These are phyloP conservation scores for Cyanidium caldarium DNA, from an alignment of 23 red algal species.

Conservation along the genomic window DNA sequence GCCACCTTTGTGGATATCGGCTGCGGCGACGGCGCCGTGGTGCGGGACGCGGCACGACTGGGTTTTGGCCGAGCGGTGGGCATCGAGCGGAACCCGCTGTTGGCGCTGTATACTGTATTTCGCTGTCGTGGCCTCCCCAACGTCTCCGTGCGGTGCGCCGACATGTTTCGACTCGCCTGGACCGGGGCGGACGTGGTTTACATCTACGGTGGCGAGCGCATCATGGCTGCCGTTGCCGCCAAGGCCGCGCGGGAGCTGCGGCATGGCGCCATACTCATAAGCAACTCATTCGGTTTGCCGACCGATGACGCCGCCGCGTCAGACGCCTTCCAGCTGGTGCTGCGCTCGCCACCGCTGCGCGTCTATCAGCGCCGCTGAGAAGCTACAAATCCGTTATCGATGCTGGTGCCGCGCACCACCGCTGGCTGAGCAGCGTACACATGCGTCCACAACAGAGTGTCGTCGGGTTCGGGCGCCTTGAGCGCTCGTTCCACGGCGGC, in stretches of 20 bases:
- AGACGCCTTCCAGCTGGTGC: not conserved
- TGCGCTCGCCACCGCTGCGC: not conserved
- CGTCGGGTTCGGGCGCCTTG: not conserved
- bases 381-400: not conserved
- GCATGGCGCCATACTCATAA: not conserved
- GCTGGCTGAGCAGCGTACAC: not conserved
- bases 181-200: not conserved
- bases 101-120: not conserved
- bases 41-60: not conserved
- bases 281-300: not conserved
- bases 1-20: not conserved
- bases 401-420: not conserved
- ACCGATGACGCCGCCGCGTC: not conserved
- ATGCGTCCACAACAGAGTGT: not conserved
- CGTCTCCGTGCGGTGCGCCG: not conserved
- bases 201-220: not conserved
- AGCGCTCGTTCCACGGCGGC: conserved; percentile 25
- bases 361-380: not conserved
- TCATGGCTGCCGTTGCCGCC: not conserved
- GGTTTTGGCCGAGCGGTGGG: not conserved
- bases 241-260: not conserved
- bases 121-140: not conserved
- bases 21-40: not conserved
- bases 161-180: too few relatives aligned
- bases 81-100: not conserved